phyloP scores from a whole-genome alignment of 352 stramenopile species.

The Phytophthora gonapodyides region DNA sequence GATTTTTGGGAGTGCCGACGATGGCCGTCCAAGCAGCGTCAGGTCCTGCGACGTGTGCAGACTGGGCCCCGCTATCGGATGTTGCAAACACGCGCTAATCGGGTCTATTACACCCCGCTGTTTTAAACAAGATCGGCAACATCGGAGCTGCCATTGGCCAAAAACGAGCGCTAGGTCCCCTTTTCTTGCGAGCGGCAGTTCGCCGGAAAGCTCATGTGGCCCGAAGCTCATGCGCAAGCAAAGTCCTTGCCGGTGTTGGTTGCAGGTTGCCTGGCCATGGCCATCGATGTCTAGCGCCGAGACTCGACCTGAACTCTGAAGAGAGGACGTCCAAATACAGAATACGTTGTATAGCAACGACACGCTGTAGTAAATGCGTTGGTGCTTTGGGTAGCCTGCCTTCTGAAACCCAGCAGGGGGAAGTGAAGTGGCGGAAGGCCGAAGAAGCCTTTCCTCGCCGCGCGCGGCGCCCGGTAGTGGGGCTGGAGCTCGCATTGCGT shows the following conservation, averaged over 20 bases:
- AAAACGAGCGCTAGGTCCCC: constrained; percentile 4
- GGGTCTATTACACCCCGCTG: constrained; percentile 21
- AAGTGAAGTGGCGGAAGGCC: constrained; percentile 1
- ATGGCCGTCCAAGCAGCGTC: background rate
- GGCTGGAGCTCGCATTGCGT: background rate
- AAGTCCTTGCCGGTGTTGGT: constrained; percentile 5
- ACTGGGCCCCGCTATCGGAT: no score
- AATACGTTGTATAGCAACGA: background rate
- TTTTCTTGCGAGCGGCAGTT: constrained; percentile 15
- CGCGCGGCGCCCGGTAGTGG: background rate
- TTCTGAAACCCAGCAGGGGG: no score
- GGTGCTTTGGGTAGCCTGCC: background rate
- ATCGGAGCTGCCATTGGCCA: constrained; percentile 2
- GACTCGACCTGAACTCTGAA: background rate
- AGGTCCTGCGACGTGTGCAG: no score
- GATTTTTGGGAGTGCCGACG: constrained; percentile 34
- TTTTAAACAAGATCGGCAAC: constrained; percentile 8
- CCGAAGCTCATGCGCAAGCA: constrained; percentile 18
- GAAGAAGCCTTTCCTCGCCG: constrained; percentile 21
- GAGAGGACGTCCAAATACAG: background rate
- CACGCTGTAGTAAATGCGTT: background rate
- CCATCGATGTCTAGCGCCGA: background rate
- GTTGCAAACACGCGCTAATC: constrained; percentile 26
- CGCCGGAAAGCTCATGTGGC: constrained; percentile 13
- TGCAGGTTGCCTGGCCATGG: background rate